A percentile compares a stretch with the other conserved stretches of the same genome.
Evolutionary conservation across 345 rosid genomes (phyloP).

Genomic region (Pistacia atlantica): DNA sequence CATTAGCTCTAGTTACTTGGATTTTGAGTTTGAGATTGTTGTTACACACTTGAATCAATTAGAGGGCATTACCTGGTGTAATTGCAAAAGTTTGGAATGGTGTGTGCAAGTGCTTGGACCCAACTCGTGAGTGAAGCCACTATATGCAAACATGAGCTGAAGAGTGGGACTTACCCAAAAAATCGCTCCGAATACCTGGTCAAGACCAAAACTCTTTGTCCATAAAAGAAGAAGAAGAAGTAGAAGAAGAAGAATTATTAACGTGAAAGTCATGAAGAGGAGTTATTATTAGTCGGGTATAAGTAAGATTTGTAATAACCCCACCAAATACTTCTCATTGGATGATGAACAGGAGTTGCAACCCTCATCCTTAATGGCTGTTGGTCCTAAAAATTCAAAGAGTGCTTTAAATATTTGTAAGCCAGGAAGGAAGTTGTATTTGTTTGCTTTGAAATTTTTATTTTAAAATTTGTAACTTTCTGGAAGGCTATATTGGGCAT

Average conservation of each 20-base stretch:
- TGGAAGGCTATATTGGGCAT: not conserved
- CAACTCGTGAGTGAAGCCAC: not conserved
- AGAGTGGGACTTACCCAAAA: not conserved
- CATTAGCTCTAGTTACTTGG: no score
- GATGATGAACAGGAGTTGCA: not conserved
- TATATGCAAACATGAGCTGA: not conserved
- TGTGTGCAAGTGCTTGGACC: not conserved
- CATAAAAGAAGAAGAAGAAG: no score
- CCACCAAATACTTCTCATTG: not conserved
- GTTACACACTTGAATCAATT: no score
- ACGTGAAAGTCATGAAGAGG: not conserved
- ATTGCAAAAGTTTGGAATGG: not conserved
- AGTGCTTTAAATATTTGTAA: not conserved
- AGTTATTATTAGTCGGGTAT: not conserved
- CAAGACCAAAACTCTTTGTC: not conserved
- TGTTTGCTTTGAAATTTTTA: not conserved
- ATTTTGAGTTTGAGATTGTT: no score
- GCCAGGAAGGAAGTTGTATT: not conserved
- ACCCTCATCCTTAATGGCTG: not conserved
- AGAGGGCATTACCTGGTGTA: no score
- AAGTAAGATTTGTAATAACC: not conserved
- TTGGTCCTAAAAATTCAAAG: not conserved
- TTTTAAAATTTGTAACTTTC: not conserved
- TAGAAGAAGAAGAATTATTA: no score
- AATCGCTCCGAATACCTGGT: not conserved